phyloP scores from a whole-genome alignment of 352 stramenopile genomes.

The Pythium pyrilobum region DNA sequence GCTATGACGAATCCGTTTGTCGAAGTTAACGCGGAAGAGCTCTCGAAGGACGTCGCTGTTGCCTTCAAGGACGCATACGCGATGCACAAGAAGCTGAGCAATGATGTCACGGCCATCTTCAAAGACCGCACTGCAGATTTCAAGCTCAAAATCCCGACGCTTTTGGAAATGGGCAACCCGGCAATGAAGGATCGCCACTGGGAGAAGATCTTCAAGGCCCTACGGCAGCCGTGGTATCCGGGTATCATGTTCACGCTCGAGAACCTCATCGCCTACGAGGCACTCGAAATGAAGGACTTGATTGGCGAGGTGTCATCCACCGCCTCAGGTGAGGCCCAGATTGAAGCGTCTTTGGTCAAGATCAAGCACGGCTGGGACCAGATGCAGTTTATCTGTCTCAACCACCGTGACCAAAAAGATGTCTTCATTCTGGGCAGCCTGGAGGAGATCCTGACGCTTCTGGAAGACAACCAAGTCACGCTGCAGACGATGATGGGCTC shows the following conservation, averaged over 20 bases:
- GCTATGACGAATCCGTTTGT: constrained; percentile 85
- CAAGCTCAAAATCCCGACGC: constrained; percentile 88
- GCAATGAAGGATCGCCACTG: constrained; percentile 93
- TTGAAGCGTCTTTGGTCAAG: constrained; percentile 85
- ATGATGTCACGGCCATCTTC: constrained; percentile 83
- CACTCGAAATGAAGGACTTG: constrained; percentile 86
- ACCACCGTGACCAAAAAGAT: constrained; percentile 79
- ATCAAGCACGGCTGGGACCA: constrained; percentile 89
- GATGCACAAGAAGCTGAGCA: constrained; percentile 90
- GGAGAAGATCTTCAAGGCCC: constrained; percentile 91
- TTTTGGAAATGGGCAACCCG: constrained; percentile 90
- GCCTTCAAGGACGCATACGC: constrained; percentile 88
- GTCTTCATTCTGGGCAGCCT: constrained; percentile 89
- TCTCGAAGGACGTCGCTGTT: constrained; percentile 82
- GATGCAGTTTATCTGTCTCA: constrained; percentile 80
- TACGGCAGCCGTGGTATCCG: constrained; percentile 85
- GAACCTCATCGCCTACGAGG: constrained; percentile 84
- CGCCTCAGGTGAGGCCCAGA: constrained; percentile 86
- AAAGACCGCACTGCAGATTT: constrained; percentile 88
- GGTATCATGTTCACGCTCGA: constrained; percentile 87
- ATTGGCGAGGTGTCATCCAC: constrained; percentile 82
- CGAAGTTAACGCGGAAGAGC: constrained; percentile 84
- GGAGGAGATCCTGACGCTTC: constrained; percentile 85
- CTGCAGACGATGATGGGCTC: constrained; percentile 92
- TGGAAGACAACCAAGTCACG: constrained; percentile 91